phyloP scores from a whole-genome alignment of 1,284 basidiomycete species.

The Pterula multifida region DNA sequence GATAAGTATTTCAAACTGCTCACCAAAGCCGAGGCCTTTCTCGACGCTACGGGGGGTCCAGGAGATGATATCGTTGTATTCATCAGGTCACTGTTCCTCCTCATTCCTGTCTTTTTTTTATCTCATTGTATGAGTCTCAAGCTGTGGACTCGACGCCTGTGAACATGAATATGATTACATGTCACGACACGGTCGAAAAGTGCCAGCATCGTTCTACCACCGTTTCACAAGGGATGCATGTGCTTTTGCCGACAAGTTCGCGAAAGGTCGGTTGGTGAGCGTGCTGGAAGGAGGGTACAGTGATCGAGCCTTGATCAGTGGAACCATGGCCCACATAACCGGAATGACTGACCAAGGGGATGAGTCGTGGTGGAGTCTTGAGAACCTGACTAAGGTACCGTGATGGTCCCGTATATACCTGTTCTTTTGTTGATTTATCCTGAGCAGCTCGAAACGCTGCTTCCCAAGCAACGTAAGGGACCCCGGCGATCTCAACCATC shows the following conservation, averaged over 20 bases:
- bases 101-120: not conserved
- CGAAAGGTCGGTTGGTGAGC: slow-evolving; percentile 67
- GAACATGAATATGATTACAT: slow-evolving; percentile 87
- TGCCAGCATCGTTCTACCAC: slow-evolving; percentile 81
- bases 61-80: slow-evolving; percentile 72
- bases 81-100: slow-evolving; percentile 48
- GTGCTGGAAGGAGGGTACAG: slow-evolving; percentile 95
- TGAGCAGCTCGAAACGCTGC: slow-evolving; percentile 7
- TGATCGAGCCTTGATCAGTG: slow-evolving; percentile 77
- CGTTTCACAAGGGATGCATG: slow-evolving; percentile 72
- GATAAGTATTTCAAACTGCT: slow-evolving; percentile 60
- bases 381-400: slow-evolving; percentile 50
- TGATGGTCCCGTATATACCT: not conserved
- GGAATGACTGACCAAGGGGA: slow-evolving; percentile 37
- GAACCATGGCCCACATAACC: slow-evolving; percentile 70
- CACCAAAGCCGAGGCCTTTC: slow-evolving; percentile 62
- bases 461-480: not conserved
- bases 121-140: slow-evolving; percentile 17
- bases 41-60: slow-evolving; percentile 51
- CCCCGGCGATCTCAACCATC: not conserved
- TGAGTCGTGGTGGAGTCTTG: slow-evolving; percentile 58
- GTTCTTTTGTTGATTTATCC: not conserved
- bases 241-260: slow-evolving; percentile 53
- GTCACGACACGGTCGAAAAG: slow-evolving; percentile 87
- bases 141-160: slow-evolving; percentile 88